phyloP scores from a whole-genome alignment of 2,329 filamentous ascomycete genomes.

The Chrysoporthe puriensis region DNA sequence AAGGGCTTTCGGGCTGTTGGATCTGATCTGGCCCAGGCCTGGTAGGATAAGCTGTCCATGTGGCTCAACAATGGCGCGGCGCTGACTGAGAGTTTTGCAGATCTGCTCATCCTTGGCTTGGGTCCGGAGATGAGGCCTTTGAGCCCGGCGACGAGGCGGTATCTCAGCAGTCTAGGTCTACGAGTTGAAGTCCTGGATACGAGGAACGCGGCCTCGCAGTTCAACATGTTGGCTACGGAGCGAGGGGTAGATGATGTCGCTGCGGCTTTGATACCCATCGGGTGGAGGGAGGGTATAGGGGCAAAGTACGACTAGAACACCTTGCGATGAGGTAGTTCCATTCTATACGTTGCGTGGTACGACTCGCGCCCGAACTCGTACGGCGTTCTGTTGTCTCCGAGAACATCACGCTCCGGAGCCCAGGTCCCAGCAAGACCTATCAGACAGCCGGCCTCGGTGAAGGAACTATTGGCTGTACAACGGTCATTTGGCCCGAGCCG shows the following conservation, averaged over 20 bases:
- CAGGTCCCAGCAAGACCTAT: not conserved
- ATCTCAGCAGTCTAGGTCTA: constrained; percentile 79
- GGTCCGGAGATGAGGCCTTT: constrained; percentile 77
- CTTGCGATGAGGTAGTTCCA: not conserved
- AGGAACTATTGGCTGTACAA: not conserved
- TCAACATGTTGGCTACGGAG: constrained; percentile 94
- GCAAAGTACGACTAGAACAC: constrained; percentile 34
- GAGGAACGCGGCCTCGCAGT: constrained; percentile 90
- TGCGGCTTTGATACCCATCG: constrained; percentile 83
- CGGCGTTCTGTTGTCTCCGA: not conserved
- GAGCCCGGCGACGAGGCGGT: constrained; percentile 71
- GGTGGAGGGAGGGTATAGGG: constrained; percentile 70
- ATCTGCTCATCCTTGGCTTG: constrained; percentile 87
- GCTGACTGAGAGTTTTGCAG: constrained; percentile 46
- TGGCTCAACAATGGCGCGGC: not conserved
- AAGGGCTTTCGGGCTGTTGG: constrained; percentile 74
- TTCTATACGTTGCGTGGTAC: not conserved
- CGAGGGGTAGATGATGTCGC: constrained; percentile 83
- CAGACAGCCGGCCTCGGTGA: not conserved
- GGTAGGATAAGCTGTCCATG: constrained; percentile 55
- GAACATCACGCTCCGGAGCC: not conserved
- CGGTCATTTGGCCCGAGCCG: not conserved
- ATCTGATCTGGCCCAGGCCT: constrained; percentile 83
- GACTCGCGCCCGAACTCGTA: not conserved
- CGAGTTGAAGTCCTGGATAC: constrained; percentile 90